Conservation (phyloP, 306 rosid species). For the Betula pendula region DNA sequence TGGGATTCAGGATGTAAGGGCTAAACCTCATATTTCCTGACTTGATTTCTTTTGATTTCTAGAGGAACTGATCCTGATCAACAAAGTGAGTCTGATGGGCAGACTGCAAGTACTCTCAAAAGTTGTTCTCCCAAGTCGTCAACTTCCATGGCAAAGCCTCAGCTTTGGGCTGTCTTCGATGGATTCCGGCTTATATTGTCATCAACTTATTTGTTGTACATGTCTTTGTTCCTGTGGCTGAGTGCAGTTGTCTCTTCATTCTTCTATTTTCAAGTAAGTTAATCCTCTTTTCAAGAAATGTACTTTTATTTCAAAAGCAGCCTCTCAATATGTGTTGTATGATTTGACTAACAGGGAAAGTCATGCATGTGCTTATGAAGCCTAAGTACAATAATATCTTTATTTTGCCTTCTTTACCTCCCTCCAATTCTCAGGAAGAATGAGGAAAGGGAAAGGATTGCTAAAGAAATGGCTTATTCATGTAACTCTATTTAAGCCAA, state of each 20-base stretch:
- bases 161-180: slow-evolving; percentile 73
- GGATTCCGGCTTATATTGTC: slow-evolving; percentile 83
- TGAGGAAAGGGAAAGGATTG: slow-evolving; percentile 7
- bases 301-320: slow-evolving; percentile 17
- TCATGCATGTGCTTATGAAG: not conserved
- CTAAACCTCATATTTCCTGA: slow-evolving; percentile 11
- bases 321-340: not conserved
- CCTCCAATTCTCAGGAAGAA: not conserved
- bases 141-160: slow-evolving; percentile 50
- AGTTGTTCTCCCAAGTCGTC: slow-evolving; percentile 54
- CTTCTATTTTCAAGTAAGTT: slow-evolving; percentile 88
- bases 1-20: not conserved
- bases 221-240: slow-evolving; percentile 87
- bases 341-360: not conserved
- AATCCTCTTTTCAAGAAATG: slow-evolving; percentile 3
- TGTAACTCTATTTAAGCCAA: not conserved
- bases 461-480: not conserved
- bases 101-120: slow-evolving; percentile 29
- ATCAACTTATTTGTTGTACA: slow-evolving; percentile 75
- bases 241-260: slow-evolving; percentile 91
- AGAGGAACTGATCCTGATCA: slow-evolving; percentile 55
- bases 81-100: slow-evolving; percentile 45
- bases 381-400: not conserved
- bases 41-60: slow-evolving; percentile 22
- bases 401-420: not conserved